Percentiles rank a stretch among this genome's conserved stretches.
These are phyloP conservation scores for Jatropha curcas DNA, from an alignment of 345 rosid species.

Conservation along the genomic window DNA sequence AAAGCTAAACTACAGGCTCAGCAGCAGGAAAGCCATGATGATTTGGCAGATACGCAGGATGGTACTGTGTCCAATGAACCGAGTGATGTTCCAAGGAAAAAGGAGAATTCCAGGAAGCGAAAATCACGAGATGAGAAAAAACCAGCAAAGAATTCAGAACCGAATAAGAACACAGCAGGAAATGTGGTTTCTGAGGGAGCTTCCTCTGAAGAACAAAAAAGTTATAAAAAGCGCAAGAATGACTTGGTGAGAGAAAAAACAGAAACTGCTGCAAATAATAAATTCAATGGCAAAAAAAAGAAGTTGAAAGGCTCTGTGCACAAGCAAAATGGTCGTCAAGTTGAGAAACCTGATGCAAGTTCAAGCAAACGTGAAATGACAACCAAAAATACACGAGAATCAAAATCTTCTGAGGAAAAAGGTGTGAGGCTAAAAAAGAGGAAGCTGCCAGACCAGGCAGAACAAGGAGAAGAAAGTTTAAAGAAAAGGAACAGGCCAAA, in stretches of 20 bases:
- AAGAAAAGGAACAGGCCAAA: conserved; percentile 42
- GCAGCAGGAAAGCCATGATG: conserved; percentile 38
- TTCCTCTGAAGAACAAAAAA: conserved; percentile 17
- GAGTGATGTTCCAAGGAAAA: conserved; percentile 20
- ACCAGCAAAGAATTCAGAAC: conserved; percentile 22
- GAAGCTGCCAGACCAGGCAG: conserved; percentile 35
- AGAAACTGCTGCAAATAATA: conserved; percentile 24
- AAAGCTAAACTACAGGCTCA: conserved; percentile 45
- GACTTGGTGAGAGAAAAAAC: conserved; percentile 27
- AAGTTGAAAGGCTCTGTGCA: conserved; percentile 27
- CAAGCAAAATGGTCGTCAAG: conserved; percentile 23
- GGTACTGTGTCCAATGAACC: not conserved
- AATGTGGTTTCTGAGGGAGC: conserved; percentile 23
- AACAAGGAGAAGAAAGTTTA: conserved; percentile 26
- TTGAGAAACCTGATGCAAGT: conserved; percentile 20
- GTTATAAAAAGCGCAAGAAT: conserved; percentile 42
- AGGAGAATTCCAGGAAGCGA: conserved; percentile 42
- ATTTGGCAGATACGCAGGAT: conserved; percentile 25
- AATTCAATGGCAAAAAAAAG: conserved; percentile 13
- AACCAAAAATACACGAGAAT: conserved; percentile 5
- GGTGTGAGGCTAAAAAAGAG: conserved; percentile 38
- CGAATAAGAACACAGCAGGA: conserved; percentile 19
- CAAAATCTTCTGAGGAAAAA: conserved; percentile 26
- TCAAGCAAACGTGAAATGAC: conserved; percentile 26
- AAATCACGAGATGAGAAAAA: conserved; percentile 40